Conservation (phyloP, 2,329 filamentous ascomycete genomes). For the Alternaria triticimaculans region DNA sequence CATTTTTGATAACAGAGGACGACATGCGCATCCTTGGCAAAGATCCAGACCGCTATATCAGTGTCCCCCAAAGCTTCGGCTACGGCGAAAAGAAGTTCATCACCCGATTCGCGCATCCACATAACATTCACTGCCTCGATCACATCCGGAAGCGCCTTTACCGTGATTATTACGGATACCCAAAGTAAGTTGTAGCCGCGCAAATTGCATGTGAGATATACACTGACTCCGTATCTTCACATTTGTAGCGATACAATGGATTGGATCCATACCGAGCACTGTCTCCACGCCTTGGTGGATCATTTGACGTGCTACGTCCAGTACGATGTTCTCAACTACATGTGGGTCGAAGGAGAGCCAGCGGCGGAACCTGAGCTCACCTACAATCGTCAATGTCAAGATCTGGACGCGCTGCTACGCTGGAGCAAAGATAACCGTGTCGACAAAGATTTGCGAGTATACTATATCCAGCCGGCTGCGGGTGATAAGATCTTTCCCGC, state of each 20-base stretch:
- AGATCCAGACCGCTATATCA: background rate
- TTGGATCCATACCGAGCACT: background rate
- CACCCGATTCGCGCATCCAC: background rate
- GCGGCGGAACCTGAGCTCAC: background rate
- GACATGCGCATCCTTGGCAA: background rate
- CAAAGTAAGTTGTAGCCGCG: background rate
- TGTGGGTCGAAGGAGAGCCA: background rate
- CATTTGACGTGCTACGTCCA: background rate
- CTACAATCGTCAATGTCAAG: background rate
- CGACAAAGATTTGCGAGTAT: background rate
- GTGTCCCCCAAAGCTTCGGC: background rate
- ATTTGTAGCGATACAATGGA: background rate
- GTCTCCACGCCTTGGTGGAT: background rate
- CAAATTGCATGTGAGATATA: background rate
- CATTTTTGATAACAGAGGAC: background rate
- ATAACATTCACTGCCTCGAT: background rate
- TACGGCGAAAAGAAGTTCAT: background rate
- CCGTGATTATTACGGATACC: background rate
- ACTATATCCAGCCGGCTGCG: background rate
- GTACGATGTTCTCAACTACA: background rate
- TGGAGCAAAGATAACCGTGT: background rate
- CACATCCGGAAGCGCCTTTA: background rate
- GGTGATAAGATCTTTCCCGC: background rate
- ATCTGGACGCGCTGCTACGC: background rate
- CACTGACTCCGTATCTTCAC: background rate